These are phyloP conservation scores for Dendrobium nobile DNA, from an alignment of 106 monocot species.

Conservation along the genomic window DNA sequence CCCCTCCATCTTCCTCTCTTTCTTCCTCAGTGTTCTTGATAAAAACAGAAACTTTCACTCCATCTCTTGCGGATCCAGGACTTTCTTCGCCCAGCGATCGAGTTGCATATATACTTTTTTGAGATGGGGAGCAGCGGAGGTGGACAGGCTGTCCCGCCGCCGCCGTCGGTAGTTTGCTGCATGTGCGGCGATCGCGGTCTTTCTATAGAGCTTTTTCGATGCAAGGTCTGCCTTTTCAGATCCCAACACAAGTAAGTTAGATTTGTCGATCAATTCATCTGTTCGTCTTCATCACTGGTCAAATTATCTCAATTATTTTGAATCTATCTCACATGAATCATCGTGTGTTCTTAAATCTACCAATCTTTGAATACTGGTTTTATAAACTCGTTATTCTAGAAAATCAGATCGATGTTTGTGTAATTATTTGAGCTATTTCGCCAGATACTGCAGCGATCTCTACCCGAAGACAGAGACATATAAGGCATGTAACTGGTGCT, in stretches of 20 bases:
- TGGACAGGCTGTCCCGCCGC: neutral
- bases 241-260: constrained; percentile 43
- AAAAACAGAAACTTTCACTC: neutral
- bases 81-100: neutral
- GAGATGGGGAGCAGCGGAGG: constrained; percentile 4
- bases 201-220: constrained; percentile 36
- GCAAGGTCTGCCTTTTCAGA: constrained; percentile 30
- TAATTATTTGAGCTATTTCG: neutral
- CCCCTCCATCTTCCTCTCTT: no score
- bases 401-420: no score
- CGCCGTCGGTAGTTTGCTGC: constrained; percentile 25
- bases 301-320: neutral
- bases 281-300: neutral
- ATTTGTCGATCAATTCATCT: neutral
- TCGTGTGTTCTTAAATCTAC: neutral
- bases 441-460: constrained; percentile 54
- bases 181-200: constrained; percentile 60
- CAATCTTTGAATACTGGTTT: neutral
- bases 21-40: neutral
- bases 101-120: neutral
- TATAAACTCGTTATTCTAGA: no score
- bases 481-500: constrained; percentile 44
- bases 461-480: constrained; percentile 36
- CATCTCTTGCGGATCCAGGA: neutral
- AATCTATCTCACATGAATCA: no score